A percentile compares a stretch with the other conserved stretches of the same genome.
Conservation (phyloP, 2,329 filamentous ascomycete species). For the Rutstroemia sp. region DNA sequence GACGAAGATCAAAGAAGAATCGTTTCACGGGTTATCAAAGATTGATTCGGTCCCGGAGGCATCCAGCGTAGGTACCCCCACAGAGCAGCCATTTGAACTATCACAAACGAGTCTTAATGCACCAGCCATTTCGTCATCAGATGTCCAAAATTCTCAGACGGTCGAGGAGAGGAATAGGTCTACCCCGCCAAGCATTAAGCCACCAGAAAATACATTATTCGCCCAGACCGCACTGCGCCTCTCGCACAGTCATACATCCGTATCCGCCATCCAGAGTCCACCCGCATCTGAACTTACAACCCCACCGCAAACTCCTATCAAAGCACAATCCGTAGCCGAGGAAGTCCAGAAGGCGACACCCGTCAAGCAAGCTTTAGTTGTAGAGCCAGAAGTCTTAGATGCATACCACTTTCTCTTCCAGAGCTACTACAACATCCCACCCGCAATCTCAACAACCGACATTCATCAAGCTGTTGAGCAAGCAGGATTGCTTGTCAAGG, state of each 20-base stretch:
- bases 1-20: no score
- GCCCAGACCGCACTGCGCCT: not conserved
- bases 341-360: not conserved
- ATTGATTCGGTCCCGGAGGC: no score
- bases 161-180: no score
- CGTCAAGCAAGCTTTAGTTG: not conserved
- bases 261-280: not conserved
- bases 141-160: no score
- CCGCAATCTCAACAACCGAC: constrained; percentile 10
- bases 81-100: no score
- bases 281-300: not conserved
- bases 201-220: not conserved
- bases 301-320: not conserved
- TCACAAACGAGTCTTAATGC: no score
- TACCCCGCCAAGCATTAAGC: no score
- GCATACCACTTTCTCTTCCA: constrained; percentile 19
- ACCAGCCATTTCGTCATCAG: no score
- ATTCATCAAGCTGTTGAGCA: constrained; percentile 14
- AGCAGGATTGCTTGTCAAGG: constrained; percentile 6
- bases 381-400: not conserved
- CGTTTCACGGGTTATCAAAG: no score
- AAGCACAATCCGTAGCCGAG: not conserved
- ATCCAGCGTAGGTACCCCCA: no score
- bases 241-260: not conserved
- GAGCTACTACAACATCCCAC: constrained; percentile 9